A percentile compares a stretch with the other conserved stretches of the same genome.
phyloP scores from a whole-genome alignment of 2,329 filamentous ascomycete species.

The Venturia nashicola region DNA sequence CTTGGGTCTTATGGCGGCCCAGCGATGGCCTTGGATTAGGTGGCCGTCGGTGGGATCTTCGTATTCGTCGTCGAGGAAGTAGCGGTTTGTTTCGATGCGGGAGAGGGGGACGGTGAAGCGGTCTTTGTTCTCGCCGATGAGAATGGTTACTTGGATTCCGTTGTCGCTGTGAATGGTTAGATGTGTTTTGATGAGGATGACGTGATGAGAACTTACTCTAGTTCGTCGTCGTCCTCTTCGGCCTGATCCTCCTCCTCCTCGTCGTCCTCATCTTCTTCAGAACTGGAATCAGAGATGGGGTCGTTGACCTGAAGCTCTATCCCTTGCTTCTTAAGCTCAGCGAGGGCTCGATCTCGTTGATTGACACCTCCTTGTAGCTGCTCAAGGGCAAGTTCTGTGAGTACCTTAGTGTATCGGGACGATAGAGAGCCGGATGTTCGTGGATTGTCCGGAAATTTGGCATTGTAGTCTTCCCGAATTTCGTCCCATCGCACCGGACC shows the following conservation, averaged over 20 bases:
- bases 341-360: not conserved
- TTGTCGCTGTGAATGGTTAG: not conserved
- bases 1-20: not conserved
- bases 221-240: not conserved
- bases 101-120: not conserved
- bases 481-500: not conserved
- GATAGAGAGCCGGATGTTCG: not conserved
- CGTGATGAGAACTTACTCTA: not conserved
- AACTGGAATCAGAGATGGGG: not conserved
- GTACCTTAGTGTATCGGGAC: not conserved
- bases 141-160: not conserved
- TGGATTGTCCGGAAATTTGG: not conserved
- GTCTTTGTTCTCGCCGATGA: not conserved
- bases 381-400: not conserved
- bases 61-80: slow-evolving; percentile 4
- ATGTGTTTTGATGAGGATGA: too few species aligned
- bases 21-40: slow-evolving; percentile 2
- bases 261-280: not conserved
- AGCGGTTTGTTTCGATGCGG: not conserved
- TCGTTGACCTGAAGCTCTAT: not conserved
- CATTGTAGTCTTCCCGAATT: not conserved
- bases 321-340: not conserved
- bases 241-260: not conserved
- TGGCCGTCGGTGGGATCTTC: not conserved
- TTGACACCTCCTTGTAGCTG: not conserved